Evolutionary conservation across 164 flowering plant genomes (phyloP).

Genomic region (Saururus chinensis): DNA sequence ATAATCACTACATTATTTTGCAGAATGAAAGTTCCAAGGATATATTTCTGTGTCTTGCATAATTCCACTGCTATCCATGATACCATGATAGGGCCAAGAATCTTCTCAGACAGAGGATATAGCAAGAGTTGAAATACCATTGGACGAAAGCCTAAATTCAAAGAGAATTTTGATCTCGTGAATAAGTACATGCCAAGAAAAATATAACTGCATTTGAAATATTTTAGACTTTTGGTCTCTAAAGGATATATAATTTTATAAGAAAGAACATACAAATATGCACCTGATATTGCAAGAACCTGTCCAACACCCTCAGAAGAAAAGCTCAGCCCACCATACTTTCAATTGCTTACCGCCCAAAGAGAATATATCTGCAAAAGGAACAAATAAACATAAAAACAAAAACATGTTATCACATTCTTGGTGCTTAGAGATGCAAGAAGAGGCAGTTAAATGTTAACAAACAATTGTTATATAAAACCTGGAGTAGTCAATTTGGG

Average conservation of each 20-base stretch:
- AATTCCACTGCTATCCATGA: slow-evolving; percentile 44
- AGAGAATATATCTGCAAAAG: slow-evolving; percentile 57
- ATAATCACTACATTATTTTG: slow-evolving; percentile 15
- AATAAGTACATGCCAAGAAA: neutral
- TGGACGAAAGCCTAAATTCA: slow-evolving; percentile 39
- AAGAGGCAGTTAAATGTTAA: too few species aligned
- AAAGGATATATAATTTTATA: too few species aligned
- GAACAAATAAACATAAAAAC: too few species aligned
- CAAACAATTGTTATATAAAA: too few species aligned
- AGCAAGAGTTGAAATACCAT: slow-evolving; percentile 38
- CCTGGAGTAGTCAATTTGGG: too few species aligned
- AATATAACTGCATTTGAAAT: neutral
- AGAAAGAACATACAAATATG: too few species aligned
- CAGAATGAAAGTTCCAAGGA: slow-evolving; percentile 8
- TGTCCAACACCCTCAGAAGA: too few species aligned
- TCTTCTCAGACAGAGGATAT: slow-evolving; percentile 38
- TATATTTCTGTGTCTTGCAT: neutral
- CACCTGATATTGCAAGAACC: too few species aligned
- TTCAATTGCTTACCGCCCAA: slow-evolving; percentile 69
- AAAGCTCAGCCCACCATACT: slow-evolving; percentile 61
- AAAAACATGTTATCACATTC: too few species aligned
- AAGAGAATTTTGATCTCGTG: neutral
- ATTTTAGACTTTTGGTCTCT: neutral
- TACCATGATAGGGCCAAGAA: slow-evolving; percentile 32
- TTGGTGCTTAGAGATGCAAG: too few species aligned